These are phyloP conservation scores for Withania somnifera DNA, from an alignment of 305 asterid species.

Conservation along the genomic window DNA sequence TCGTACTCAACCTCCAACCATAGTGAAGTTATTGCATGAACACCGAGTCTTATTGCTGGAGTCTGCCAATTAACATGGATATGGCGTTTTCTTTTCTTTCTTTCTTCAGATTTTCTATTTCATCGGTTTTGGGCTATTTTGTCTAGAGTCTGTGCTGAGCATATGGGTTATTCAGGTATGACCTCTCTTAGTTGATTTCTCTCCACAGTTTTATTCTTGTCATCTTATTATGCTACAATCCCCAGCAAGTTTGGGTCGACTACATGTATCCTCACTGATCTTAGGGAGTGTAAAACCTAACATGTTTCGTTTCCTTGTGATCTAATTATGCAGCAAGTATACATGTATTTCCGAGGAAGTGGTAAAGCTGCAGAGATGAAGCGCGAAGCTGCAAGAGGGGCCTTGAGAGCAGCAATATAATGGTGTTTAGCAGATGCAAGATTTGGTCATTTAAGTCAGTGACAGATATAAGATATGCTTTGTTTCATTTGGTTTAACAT, in stretches of 20 bases:
- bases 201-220: background rate
- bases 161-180: conserved; percentile 86
- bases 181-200: background rate
- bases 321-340: conserved; percentile 66
- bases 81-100: background rate
- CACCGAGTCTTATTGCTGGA: background rate
- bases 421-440: background rate
- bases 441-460: background rate
- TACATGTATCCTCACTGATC: background rate
- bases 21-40: background rate
- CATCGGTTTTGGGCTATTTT: conserved; percentile 80
- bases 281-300: background rate
- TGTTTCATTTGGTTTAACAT: background rate
- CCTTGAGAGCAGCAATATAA: conserved; percentile 53
- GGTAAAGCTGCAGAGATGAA: conserved; percentile 75
- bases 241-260: background rate
- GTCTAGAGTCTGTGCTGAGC: conserved; percentile 68
- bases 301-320: background rate
- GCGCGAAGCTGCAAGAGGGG: conserved; percentile 74
- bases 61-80: background rate
- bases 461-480: background rate
- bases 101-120: conserved; percentile 61
- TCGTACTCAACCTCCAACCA: background rate
- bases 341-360: conserved; percentile 90
- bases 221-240: background rate